These are phyloP conservation scores for Flagelloscypha sp. DNA, from an alignment of 768 basidiomycete species.

Conservation along the genomic window DNA sequence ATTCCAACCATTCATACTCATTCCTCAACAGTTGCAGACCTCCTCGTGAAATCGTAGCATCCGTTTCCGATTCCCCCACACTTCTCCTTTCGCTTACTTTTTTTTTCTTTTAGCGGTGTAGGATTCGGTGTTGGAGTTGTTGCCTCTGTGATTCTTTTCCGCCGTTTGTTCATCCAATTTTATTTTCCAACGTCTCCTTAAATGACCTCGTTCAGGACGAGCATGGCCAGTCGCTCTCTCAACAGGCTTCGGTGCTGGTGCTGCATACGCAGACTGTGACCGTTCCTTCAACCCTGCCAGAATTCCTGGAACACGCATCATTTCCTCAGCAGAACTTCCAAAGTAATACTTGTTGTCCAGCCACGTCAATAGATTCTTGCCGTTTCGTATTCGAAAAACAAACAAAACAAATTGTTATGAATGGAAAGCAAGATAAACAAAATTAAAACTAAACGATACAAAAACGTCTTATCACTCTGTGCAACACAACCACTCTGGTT, in stretches of 20 bases:
- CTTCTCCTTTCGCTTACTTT: slow-evolving; percentile 7
- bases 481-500: no score
- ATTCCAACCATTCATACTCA: slow-evolving; percentile 7
- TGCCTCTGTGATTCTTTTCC: slow-evolving; percentile 85
- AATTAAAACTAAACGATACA: no score
- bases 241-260: slow-evolving; percentile 81
- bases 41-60: slow-evolving; percentile 82
- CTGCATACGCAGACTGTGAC: slow-evolving; percentile 89
- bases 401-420: no score
- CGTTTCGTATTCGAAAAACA: no score
- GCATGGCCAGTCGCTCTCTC: slow-evolving; percentile 86
- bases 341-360: no score
- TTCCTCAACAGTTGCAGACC: slow-evolving; percentile 52
- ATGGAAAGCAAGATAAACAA: no score
- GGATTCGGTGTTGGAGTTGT: slow-evolving; percentile 87
- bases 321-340: slow-evolving; percentile 29
- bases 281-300: slow-evolving; percentile 88
- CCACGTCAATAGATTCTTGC: not conserved
- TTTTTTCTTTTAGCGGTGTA: slow-evolving; percentile 49
- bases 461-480: no score
- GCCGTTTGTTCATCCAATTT: slow-evolving; percentile 48
- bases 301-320: slow-evolving; percentile 73
- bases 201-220: slow-evolving; percentile 48
- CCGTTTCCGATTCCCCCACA: not conserved
- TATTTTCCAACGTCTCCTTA: slow-evolving; percentile 3